Base-by-base conservation (phyloP, 2,329 filamentous ascomycete species). In the Whalleya microplaca region DNA sequence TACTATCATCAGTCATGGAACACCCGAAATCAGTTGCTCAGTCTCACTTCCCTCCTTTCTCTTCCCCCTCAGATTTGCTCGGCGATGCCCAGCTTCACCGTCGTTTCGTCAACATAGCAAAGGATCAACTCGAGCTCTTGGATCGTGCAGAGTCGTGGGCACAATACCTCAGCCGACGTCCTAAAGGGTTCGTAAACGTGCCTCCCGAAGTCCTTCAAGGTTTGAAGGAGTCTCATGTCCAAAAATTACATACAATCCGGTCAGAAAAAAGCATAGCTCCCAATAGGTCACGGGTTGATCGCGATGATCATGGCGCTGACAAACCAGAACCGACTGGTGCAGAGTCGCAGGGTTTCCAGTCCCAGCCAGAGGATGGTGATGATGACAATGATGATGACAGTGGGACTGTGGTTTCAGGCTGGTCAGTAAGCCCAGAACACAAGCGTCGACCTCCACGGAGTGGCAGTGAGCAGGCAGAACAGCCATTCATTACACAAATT, bases 41-140 rank as follows among this genome's bases (percentile, higher is more conserved):
- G 41, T 41, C 19, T 19, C 45, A 47, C 52, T 63, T 62, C 50
- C 56, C 51, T 45, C 58, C 41, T 8, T 44, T 53, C 5, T 56
- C 55, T 7, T 64, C 62, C 47, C 59, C 61, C 10, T 58, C 62
- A 2, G 63, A 67, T 27, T 18, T 69, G 32, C n/a, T 72, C 46
- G 70, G 66, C 47, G 53, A 68, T 18, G 69, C 65, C 29, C 69
- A 63, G 18, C 76, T 84, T 51, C 69, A 71, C 27, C 72, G 71
- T 18, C 69, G 65, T 43, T 76, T 81, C 61, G 67, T 80, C 29
- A 71, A 65, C 21, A 79, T 84, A 49, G 75, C 80, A 1, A 71
- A 68, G 21, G 74, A 80, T 16, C 85, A 88, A 62, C 65, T 69
- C 43, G 63, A 72, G 8, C 71, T 87, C 4, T 69, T 88, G 1